phyloP scores from a whole-genome alignment of 106 monocot species.

The Acorus gramineus region DNA sequence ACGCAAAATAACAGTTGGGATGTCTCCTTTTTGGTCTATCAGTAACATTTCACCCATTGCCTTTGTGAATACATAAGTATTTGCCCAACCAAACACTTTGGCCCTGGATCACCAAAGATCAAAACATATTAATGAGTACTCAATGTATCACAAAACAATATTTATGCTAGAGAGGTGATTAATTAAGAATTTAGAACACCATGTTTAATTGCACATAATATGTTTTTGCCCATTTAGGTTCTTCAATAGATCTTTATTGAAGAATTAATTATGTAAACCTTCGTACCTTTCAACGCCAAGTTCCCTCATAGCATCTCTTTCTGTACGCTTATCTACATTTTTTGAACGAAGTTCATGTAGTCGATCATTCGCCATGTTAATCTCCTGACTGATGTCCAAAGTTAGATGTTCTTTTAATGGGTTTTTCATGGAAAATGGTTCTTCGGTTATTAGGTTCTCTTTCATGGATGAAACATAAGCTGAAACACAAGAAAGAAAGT shows the following conservation, averaged over 20 bases:
- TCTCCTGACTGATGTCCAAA: neutral
- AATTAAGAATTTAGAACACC: too few relatives aligned
- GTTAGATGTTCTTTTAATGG: neutral
- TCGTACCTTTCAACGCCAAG: neutral
- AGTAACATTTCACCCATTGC: conserved; percentile 6
- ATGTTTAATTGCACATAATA: too few relatives aligned
- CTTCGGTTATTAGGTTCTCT: neutral
- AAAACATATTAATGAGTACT: neutral
- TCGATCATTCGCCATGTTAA: neutral
- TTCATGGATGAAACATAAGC: neutral
- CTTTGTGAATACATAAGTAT: conserved; percentile 1
- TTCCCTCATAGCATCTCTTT: neutral
- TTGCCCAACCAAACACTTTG: conserved; percentile 6
- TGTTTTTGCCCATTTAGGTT: too few relatives aligned
- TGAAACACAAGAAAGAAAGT: neutral
- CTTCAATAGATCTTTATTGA: too few relatives aligned
- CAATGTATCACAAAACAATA: neutral
- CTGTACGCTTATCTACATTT: neutral
- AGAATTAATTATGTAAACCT: too few relatives aligned
- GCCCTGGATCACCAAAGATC: neutral
- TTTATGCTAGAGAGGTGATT: neutral
- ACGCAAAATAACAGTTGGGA: conserved; percentile 2
- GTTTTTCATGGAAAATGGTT: neutral
- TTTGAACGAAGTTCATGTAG: neutral
- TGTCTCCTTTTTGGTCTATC: neutral